Base-by-base conservation (phyloP, 805 yeast species). In the Diddensiella transvaalensis region DNA sequence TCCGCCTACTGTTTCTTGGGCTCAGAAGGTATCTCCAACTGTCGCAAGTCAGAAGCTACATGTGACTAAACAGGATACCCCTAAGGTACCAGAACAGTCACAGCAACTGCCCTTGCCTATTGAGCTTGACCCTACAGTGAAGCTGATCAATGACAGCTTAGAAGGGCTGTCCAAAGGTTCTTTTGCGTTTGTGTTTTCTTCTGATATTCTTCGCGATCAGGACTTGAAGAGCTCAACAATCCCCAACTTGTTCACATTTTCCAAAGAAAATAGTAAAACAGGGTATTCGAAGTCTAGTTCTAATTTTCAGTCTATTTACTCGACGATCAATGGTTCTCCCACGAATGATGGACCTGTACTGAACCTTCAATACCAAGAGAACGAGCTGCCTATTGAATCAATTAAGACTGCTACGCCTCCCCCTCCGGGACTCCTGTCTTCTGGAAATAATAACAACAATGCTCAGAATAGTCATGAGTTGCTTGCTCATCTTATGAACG, bases 401-500 rank as follows among this genome's bases (percentile, higher is more conserved):
- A 22, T 40, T 32, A 22, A 15, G 17, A 40, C 33, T 13, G 36
- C 78, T 4, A 69, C 78, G 15, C 77, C 87, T 3, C 84, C 85
- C 23, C 86, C 88, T 3, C 90, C 90, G 35, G 91, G 89, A 3
- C 89, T 89, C 3, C 72, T 83, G 57, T 78, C 80, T 57, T 53
- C 60, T 30, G 51, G 13, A 57, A 62, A 51, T 42, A 52, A 37
- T 35, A 45, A 44, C 43, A 43, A 46, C 15, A 44, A 48, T 32
- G 44, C 36, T 40, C 47, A 57, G 52, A 80, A 85, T 42, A 83
- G 90, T 51, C 82, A 88, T 36, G 96, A 88, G 62, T 74, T 89
- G 60, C 74, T 89, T 58, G 87, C 81, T 49, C 96, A 88, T 65
- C 72, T 89, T 62, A 83, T 89, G 82, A 83, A 83, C 58, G 95